Evolutionary conservation across 2,329 filamentous ascomycete genomes (phyloP), one percentile per base, ranked within the genome.

Genomic region (Fonsecaea erecta): DNA sequence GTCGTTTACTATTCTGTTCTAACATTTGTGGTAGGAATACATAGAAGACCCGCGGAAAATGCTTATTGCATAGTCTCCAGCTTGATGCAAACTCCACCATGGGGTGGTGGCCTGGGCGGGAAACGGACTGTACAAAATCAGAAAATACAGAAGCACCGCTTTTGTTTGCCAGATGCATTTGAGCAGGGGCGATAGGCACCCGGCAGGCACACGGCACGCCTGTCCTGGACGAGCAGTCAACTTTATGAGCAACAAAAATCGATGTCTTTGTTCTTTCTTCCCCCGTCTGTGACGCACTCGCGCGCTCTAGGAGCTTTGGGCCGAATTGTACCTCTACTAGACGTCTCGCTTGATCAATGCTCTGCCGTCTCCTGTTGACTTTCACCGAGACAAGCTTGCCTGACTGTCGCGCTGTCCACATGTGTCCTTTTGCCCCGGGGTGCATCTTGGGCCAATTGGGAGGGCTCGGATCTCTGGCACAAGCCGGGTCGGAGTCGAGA

Each of bases 31-130:
- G 26, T 32, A 70, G 68, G 68, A 70, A 64, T 70, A 67, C 65
- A 70, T 70, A 59, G 68, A 70, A 60, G 68, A 70, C 48, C 68
- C 68, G 24, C 55, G 66, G 24, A 70, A 70, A 61, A 70, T 70
- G 68, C 64, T 70, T 26, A 28, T 70, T 51, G 66, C 68, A 57
- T 70, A 59, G 62, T 40, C 21, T 35, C 51, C 11, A 51, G 24
- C 32, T 21, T 26, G 24, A 14, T 16, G 51, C 26, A 24, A 52
- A 9, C 28, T 48, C 52, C 40, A 16, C 18, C 18, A 18, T 34
- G 18, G n/a, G 28, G 28, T n/a, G 40, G 18, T 30, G n/a, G 43
- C 43, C 26, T n/a, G 14, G 37, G n/a, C 9, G 37, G 24, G 14
- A 16, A n/a, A 37, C 53, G 26, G 46, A 32, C 18, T 58, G 54